Percentiles rank a stretch among this genome's conserved stretches.
These are phyloP conservation scores for Pugionium dolabratum DNA, from an alignment of 345 rosid genomes.

Conservation along the genomic window DNA sequence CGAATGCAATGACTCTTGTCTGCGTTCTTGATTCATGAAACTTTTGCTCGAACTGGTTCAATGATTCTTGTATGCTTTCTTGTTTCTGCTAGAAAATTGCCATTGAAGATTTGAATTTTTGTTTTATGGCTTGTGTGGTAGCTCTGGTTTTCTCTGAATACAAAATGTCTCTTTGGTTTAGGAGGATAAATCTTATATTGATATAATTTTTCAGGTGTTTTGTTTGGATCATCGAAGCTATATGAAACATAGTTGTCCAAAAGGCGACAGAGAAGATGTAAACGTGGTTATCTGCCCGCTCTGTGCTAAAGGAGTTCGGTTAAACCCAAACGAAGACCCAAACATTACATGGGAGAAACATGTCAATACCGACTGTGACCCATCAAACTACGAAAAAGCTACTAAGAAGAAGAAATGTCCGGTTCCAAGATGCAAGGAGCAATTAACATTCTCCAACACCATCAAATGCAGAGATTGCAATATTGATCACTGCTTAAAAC, in stretches of 20 bases:
- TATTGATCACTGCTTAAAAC: constrained; percentile 84
- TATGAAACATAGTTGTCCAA: constrained; percentile 69
- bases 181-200: constrained; percentile 7
- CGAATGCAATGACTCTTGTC: not conserved
- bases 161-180: not conserved
- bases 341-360: constrained; percentile 87
- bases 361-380: constrained; percentile 79
- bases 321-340: constrained; percentile 75
- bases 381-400: constrained; percentile 81
- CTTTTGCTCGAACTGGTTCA: too few relatives aligned
- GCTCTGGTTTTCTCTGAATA: constrained; percentile 16
- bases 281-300: constrained; percentile 91
- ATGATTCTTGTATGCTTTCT: constrained; percentile 1
- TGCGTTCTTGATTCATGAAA: not conserved
- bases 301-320: constrained; percentile 87
- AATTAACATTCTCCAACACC: constrained; percentile 80
- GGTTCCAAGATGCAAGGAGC: constrained; percentile 78
- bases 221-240: constrained; percentile 94
- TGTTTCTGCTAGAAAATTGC: not conserved
- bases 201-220: constrained; percentile 51
- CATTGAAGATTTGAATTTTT: not conserved
- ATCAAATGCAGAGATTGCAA: constrained; percentile 84
- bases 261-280: constrained; percentile 70
- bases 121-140: not conserved
- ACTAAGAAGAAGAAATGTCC: constrained; percentile 93